Percentiles rank a stretch among this genome's conserved stretches.
Conservation (phyloP, 108 stramenopile species). For the Ochromonas danica region DNA sequence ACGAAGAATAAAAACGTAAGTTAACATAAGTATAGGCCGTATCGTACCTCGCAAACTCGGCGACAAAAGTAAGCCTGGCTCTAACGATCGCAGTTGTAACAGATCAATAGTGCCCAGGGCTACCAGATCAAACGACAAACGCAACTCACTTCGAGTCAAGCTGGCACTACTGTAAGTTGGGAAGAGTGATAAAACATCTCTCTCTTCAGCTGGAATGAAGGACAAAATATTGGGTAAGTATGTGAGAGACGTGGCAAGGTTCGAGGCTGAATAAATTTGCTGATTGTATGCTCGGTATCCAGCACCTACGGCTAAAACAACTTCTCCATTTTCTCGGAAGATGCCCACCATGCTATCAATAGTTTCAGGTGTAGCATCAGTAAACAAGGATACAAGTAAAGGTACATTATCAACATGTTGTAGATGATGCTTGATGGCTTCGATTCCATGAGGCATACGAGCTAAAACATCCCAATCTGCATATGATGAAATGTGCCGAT, state of each 20-base stretch:
- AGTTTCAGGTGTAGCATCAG: slow-evolving; percentile 83
- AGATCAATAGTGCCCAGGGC: background rate
- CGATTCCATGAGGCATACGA: slow-evolving; percentile 81
- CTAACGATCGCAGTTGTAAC: background rate
- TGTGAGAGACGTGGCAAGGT: background rate
- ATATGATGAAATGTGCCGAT: slow-evolving; percentile 82
- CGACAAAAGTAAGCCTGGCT: too few species aligned
- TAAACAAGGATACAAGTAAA: slow-evolving; percentile 86
- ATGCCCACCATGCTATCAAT: slow-evolving; percentile 75
- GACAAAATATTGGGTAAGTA: background rate
- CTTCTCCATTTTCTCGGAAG: slow-evolving; percentile 39
- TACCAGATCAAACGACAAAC: background rate
- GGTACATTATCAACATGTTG: slow-evolving; percentile 93
- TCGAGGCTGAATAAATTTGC: background rate
- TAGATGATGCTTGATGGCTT: slow-evolving; percentile 70
- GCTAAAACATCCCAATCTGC: slow-evolving; percentile 94
- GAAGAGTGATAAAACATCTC: background rate
- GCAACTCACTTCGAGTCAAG: background rate
- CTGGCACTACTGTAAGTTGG: background rate
- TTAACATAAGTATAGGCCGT: too few species aligned
- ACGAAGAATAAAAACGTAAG: too few species aligned
- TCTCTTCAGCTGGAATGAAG: background rate
- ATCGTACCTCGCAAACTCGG: too few species aligned
- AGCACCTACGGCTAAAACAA: slow-evolving; percentile 23
- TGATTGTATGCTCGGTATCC: slow-evolving; percentile 18